A percentile compares a stretch with the other conserved stretches of the same genome.
phyloP scores from a whole-genome alignment of 1,139 yeast species.

The Eremothecium sinecaudum region DNA sequence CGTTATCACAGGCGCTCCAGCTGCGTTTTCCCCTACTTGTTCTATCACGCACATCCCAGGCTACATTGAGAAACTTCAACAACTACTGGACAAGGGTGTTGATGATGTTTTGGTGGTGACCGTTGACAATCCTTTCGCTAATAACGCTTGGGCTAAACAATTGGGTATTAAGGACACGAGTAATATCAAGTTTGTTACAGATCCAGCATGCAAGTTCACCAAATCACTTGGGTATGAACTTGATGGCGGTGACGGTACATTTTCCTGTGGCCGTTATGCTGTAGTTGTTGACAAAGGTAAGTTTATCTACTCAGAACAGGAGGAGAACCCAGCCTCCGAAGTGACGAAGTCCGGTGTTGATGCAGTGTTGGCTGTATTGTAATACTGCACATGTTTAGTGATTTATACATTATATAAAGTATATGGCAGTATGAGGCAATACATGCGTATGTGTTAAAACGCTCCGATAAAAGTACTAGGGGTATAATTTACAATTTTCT shows the following conservation, averaged over 20 bases:
- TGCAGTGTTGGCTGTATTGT: conserved; percentile 39
- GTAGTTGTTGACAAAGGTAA: conserved; percentile 56
- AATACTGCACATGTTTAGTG: too few relatives aligned
- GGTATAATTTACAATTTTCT: too few relatives aligned
- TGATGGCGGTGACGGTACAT: conserved; percentile 47
- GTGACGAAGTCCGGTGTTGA: conserved; percentile 58
- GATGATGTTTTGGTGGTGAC: conserved; percentile 63
- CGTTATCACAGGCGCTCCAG: conserved; percentile 75
- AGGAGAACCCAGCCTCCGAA: conserved; percentile 41
- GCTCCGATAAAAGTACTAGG: too few relatives aligned
- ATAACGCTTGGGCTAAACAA: conserved; percentile 73
- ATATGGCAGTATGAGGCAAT: too few relatives aligned
- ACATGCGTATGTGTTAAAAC: too few relatives aligned
- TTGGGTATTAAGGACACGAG: conserved; percentile 36
- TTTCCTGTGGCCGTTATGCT: conserved; percentile 67
- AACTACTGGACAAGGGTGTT: conserved; percentile 53
- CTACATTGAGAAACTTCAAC: conserved; percentile 43
- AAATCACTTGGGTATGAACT: conserved; percentile 51
- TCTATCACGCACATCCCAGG: conserved; percentile 76
- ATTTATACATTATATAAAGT: too few relatives aligned
- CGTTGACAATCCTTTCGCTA: conserved; percentile 77
- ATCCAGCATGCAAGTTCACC: conserved; percentile 57
- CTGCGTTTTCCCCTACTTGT: conserved; percentile 89
- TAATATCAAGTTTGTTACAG: conserved; percentile 61
- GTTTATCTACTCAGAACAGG: conserved; percentile 57